Evolutionary conservation across 805 yeast species (phyloP).

Genomic region (Tetrapisispora fleetii): DNA sequence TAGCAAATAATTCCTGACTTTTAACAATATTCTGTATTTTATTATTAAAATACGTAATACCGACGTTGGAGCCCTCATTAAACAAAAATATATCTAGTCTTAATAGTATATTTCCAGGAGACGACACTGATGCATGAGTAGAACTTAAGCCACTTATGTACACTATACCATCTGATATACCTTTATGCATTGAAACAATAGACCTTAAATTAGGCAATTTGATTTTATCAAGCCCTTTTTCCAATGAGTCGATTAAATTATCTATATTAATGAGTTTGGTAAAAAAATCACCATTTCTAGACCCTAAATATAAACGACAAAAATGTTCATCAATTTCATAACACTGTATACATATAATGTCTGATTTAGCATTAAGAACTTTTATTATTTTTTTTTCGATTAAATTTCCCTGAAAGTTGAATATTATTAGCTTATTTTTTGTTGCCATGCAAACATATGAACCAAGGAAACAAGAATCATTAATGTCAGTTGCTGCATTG

Average conservation of each 20-base stretch:
- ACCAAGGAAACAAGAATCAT: neutral
- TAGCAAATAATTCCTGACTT: conserved; percentile 12
- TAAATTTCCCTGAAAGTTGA: neutral
- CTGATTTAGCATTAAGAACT: neutral
- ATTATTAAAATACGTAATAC: conserved; percentile 7
- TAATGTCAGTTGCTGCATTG: neutral
- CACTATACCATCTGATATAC: conserved; percentile 2
- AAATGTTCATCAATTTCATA: neutral
- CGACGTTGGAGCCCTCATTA: neutral
- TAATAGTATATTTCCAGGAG: neutral
- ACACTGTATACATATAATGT: neutral
- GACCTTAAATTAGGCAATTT: neutral
- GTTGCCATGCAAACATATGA: neutral
- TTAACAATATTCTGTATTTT: conserved; percentile 12
- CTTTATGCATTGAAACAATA: conserved; percentile 7
- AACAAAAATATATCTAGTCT: neutral
- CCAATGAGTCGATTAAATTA: neutral
- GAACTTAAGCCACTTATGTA: neutral
- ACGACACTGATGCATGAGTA: too few relatives aligned
- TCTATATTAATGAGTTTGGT: neutral
- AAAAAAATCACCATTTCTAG: neutral
- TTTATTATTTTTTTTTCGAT: neutral
- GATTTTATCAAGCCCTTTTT: neutral
- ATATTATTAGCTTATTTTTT: neutral
- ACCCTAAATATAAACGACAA: neutral